Evolutionary conservation across 179 eudicot species (phyloP).

Genomic region (Beta corolliflora): DNA sequence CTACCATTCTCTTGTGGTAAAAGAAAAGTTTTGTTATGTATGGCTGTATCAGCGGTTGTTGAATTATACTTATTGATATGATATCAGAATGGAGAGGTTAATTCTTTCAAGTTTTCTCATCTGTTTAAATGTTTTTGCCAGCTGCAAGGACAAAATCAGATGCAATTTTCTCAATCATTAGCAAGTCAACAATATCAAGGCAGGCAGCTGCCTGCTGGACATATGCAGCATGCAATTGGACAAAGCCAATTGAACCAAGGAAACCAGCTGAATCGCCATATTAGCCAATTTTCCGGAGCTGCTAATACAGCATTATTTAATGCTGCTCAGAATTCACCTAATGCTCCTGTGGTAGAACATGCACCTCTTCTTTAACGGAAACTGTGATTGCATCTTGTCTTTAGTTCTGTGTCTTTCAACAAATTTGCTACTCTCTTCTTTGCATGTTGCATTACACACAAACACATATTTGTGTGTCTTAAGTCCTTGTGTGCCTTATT

Average conservation of each 20-base stretch:
- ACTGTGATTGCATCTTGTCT: slow-evolving; percentile 13
- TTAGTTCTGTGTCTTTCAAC: slow-evolving; percentile 14
- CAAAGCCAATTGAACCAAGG: slow-evolving; percentile 91
- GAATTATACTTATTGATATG: neutral
- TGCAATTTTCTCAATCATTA: slow-evolving; percentile 87
- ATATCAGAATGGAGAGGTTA: neutral
- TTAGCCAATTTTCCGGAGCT: slow-evolving; percentile 78
- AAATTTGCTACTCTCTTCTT: slow-evolving; percentile 21
- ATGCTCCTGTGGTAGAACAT: slow-evolving; percentile 70
- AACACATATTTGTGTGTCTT: neutral
- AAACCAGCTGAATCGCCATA: slow-evolving; percentile 90
- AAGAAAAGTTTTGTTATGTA: neutral
- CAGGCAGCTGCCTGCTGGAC: slow-evolving; percentile 78
- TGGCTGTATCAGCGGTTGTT: neutral
- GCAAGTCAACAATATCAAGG: slow-evolving; percentile 79
- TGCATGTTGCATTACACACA: slow-evolving; percentile 13
- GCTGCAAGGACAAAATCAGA: slow-evolving; percentile 80
- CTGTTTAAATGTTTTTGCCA: slow-evolving; percentile 28
- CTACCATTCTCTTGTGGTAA: neutral
- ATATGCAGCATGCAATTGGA: slow-evolving; percentile 76
- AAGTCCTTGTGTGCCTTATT: neutral
- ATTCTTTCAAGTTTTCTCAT: slow-evolving; percentile 19
- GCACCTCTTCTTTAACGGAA: slow-evolving; percentile 19
- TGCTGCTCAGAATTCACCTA: slow-evolving; percentile 84
- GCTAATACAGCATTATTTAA: slow-evolving; percentile 88